These are phyloP conservation scores for Solanum chmielewskii DNA, from an alignment of 257 asterid species.

Conservation along the genomic window DNA sequence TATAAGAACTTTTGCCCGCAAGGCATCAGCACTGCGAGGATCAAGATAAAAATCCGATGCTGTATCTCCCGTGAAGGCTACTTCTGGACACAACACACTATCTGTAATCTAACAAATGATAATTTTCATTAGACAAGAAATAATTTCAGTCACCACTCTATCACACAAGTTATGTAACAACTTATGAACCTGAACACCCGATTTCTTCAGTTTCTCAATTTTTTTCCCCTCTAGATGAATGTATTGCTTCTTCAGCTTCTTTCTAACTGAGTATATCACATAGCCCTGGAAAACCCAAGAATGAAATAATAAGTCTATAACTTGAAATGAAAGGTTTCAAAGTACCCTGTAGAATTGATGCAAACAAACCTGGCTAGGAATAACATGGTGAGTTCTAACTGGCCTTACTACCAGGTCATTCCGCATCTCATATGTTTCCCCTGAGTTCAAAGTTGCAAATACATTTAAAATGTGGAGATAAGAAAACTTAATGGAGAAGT, in stretches of 20 bases:
- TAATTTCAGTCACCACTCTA: not conserved
- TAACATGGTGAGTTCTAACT: conserved; percentile 80
- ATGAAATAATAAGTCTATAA: not conserved
- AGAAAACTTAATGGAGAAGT: not conserved
- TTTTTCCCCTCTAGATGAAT: conserved; percentile 79
- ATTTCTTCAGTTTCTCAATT: conserved; percentile 89
- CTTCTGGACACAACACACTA: conserved; percentile 82
- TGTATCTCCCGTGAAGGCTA: conserved; percentile 97
- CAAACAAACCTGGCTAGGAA: conserved; percentile 70
- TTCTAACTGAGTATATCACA: conserved; percentile 81
- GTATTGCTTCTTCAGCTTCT: conserved; percentile 83
- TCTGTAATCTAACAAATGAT: conserved; percentile 62
- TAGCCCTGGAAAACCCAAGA: conserved; percentile 53
- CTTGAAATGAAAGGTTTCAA: not conserved
- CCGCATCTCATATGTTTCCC: conserved; percentile 99
- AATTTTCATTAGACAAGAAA: not conserved
- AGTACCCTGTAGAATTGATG: not conserved
- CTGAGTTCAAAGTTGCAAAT: conserved; percentile 22
- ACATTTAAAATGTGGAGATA: not conserved
- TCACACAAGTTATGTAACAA: not conserved
- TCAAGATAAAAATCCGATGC: conserved; percentile 63
- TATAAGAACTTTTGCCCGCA: conserved; percentile 89
- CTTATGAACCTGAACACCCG: conserved; percentile 71
- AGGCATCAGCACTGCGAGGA: conserved; percentile 88
- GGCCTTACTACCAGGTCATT: conserved; percentile 89